Base-by-base conservation (phyloP, 2,329 filamentous ascomycete species). In the Ceratocystiopsis minuta region DNA sequence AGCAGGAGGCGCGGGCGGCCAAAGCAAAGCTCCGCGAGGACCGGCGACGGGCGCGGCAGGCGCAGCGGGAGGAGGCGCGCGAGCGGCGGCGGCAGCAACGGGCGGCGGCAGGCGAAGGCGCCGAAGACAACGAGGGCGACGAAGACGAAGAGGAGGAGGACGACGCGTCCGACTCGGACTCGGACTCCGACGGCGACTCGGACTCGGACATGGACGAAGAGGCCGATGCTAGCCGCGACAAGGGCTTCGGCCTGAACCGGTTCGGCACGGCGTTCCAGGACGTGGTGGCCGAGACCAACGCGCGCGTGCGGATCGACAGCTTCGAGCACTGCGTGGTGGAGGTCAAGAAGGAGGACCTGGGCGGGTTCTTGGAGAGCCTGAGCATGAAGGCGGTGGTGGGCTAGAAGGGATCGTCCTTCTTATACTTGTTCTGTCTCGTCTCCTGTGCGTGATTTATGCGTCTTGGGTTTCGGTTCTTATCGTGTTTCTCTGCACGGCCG, bases 271-370 rank as follows among this genome's bases (percentile, higher is more conserved):
- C 90, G 3, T 98, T 98, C 58, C 86, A 95, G 57, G 86, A 94
- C 54, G 90, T 96, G 1, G 82, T 94, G 2, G 74, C 80, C 40
- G 85, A 95, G 65, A 96, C 88, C 15, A 90, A 79, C 45, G 84
- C 88, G 0, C 65, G 87, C 15, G 86, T 96, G 16, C 68, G 86
- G 46, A 92, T 95, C 55, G 90, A 98, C 60, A 92, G 83, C 58
- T 98, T 98, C 54, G 90, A 98, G 60, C 84, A 94, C 57, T 93
- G 85, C 54, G 90, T 96, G 9, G 87, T 96, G 38, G 90, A 98
- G 58, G 88, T 98, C n/a, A 79, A 79, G 61, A 95, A 94, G 64
- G 90, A 96, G 56, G 90, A 96, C 60, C 63, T 98, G 24, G 75
- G 77, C 15, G 84, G 80, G 0, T 98, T 98, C 57, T 65, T 98